A percentile compares a stretch with the other conserved stretches of the same genome.
Conservation (phyloP, 2,329 filamentous ascomycete species). For the Sclerotinia sclerotiorum region DNA sequence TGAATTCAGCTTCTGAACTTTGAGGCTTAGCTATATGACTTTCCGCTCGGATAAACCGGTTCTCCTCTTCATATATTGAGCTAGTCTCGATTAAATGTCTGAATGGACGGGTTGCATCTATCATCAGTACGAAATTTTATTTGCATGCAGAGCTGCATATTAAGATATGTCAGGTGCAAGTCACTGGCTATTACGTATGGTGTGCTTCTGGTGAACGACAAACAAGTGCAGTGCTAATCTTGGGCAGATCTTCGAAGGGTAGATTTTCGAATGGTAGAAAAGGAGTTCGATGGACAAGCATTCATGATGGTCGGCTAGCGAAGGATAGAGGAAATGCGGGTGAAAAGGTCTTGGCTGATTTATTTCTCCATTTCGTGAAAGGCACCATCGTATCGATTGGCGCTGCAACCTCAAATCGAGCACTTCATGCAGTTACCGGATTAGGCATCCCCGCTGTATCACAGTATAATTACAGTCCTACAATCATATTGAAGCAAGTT, state of each 20-base stretch:
- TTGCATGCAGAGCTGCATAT: background rate
- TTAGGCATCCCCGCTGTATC: background rate
- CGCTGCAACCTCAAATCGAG: background rate
- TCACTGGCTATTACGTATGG: no score
- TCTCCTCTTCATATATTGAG: background rate
- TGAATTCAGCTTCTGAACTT: no score
- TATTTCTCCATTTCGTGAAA: background rate
- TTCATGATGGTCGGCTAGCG: background rate
- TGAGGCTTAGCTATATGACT: no score
- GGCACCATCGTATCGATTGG: background rate
- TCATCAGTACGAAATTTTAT: background rate
- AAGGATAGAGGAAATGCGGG: background rate
- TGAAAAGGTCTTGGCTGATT: background rate
- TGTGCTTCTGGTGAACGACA: background rate
- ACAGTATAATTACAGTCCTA: background rate
- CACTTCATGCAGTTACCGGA: background rate
- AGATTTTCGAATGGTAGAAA: background rate
- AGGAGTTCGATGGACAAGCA: background rate
- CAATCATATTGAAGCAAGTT: no score
- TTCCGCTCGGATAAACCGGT: background rate
- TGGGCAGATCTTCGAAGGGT: no score
- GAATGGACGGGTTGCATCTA: background rate
- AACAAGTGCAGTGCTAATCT: background rate
- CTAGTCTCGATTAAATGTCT: no score
- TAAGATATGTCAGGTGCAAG: background rate